These are phyloP conservation scores for Barnettozyma sp. DNA, from an alignment of 805 yeast genomes.

Conservation along the genomic window DNA sequence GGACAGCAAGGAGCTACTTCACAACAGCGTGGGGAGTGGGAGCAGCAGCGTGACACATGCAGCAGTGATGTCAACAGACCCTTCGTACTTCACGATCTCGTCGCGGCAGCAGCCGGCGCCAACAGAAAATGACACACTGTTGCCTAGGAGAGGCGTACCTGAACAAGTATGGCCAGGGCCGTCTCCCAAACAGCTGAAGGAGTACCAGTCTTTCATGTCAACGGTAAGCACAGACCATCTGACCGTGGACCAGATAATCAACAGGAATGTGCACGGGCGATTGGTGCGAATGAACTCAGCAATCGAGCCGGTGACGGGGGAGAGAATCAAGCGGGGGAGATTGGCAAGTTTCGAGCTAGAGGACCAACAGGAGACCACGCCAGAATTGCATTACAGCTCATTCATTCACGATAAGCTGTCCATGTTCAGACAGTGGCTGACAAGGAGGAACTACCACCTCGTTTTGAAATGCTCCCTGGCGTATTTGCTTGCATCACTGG, in stretches of 20 bases:
- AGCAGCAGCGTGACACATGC: not conserved
- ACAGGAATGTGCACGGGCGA: constrained; percentile 13
- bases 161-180: no score
- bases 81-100: constrained; percentile 3
- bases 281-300: constrained; percentile 29
- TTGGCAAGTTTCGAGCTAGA: constrained; percentile 10
- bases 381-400: not conserved
- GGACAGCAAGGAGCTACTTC: no score
- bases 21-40: not conserved
- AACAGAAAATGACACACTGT: constrained; percentile 3
- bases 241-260: constrained; percentile 11
- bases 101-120: not conserved
- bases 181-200: constrained; percentile 6
- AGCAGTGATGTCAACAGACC: constrained; percentile 1
- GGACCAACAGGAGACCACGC: constrained; percentile 10
- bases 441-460: constrained; percentile 13
- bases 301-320: constrained; percentile 41
- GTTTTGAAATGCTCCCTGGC: constrained; percentile 68
- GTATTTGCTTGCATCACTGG: constrained; percentile 64
- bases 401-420: not conserved
- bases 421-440: constrained; percentile 5
- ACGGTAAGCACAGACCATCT: constrained; percentile 14
- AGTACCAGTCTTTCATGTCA: constrained; percentile 21
- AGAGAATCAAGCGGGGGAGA: constrained; percentile 22
- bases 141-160: constrained; percentile 4